phyloP scores from a whole-genome alignment of 257 asterid species.

The Galeopsis tetrahit region DNA sequence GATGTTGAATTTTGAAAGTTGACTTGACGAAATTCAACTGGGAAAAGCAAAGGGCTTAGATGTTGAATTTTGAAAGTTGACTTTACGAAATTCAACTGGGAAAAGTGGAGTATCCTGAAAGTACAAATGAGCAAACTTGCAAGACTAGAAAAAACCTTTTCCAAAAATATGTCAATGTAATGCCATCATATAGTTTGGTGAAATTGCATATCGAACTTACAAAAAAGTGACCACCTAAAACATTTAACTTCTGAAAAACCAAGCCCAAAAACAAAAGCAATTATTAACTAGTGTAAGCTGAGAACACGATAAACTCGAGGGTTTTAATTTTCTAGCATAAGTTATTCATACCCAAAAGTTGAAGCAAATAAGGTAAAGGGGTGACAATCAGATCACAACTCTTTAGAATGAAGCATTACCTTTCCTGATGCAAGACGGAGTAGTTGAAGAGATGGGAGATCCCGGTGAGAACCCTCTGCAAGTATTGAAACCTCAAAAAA shows the following conservation, averaged over 20 bases:
- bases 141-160: too few relatives aligned
- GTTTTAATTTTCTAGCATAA: neutral
- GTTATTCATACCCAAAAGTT: neutral
- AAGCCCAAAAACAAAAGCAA: neutral
- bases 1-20: too few relatives aligned
- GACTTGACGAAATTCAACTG: too few relatives aligned
- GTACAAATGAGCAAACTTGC: too few relatives aligned
- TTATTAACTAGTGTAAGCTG: neutral
- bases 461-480: slow-evolving; percentile 96
- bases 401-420: slow-evolving; percentile 46
- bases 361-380: neutral
- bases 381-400: slow-evolving; percentile 1
- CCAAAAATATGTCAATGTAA: neutral
- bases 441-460: slow-evolving; percentile 82
- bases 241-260: neutral
- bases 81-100: too few relatives aligned
- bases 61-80: too few relatives aligned
- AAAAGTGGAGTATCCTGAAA: too few relatives aligned
- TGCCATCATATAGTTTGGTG: neutral
- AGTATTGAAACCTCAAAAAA: slow-evolving; percentile 27
- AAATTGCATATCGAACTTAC: slow-evolving; percentile 14
- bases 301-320: neutral
- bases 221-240: slow-evolving; percentile 6
- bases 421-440: slow-evolving; percentile 78
- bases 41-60: too few relatives aligned